These are phyloP conservation scores for Botrytis hyacinthi DNA, from an alignment of 2,329 filamentous ascomycete species.

Conservation along the genomic window DNA sequence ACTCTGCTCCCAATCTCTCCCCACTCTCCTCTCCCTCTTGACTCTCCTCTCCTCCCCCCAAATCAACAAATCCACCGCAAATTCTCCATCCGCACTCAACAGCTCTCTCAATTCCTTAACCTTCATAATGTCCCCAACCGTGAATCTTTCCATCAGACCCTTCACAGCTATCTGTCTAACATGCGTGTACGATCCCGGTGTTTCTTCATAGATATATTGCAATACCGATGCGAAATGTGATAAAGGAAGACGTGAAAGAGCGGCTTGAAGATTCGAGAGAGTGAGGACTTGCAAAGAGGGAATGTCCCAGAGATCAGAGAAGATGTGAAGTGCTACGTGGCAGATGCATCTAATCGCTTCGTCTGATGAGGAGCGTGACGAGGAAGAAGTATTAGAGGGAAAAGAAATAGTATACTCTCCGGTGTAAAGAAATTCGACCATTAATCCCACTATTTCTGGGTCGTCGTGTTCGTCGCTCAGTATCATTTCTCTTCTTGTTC, in stretches of 20 bases:
- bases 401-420: not conserved
- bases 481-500: not conserved
- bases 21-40: not conserved
- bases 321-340: not conserved
- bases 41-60: not conserved
- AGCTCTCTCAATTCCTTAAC: not conserved
- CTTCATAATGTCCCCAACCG: not conserved
- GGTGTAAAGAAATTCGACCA: slow-evolving; percentile 17
- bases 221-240: not conserved
- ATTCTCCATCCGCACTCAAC: not conserved
- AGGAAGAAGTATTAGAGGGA: not conserved
- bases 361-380: not conserved
- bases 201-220: not conserved
- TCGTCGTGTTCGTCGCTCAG: slow-evolving; percentile 4
- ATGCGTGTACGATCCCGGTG: not conserved
- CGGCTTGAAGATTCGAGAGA: not conserved
- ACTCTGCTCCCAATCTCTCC: not conserved
- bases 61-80: not conserved
- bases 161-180: not conserved
- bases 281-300: not conserved
- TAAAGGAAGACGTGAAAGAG: not conserved
- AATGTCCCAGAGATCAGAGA: not conserved
- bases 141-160: not conserved
- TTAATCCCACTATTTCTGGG: slow-evolving; percentile 10
- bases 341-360: not conserved